phyloP scores from a whole-genome alignment of 192 early-diverging fungal genomes.

The Podila epigama region DNA sequence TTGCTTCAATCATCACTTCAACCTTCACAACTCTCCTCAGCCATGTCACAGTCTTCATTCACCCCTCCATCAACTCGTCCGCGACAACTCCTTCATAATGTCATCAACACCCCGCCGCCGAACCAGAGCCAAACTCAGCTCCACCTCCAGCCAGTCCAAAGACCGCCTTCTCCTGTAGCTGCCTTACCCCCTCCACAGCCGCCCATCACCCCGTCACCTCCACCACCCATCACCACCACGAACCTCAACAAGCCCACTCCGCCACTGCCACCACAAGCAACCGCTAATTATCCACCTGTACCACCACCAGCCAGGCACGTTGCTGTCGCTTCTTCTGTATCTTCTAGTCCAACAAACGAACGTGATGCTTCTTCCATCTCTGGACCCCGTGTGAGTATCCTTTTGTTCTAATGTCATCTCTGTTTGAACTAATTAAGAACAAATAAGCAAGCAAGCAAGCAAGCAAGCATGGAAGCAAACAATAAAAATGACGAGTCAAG shows the following conservation, averaged over 20 bases:
- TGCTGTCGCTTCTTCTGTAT: not conserved
- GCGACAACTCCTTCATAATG: conserved; percentile 46
- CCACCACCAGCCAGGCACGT: not conserved
- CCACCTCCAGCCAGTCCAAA: conserved; percentile 21
- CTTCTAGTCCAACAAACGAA: conserved; percentile 28
- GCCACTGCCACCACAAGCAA: conserved; percentile 2
- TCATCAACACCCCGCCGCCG: conserved; percentile 41
- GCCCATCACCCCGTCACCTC: conserved; percentile 21
- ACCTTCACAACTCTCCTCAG: conserved; percentile 8
- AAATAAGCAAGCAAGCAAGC: no score
- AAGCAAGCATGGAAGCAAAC: no score
- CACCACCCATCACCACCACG: conserved; percentile 38
- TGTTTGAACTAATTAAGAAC: not conserved
- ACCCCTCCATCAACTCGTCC: conserved; percentile 44
- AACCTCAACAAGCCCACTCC: conserved; percentile 28
- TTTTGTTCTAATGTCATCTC: not conserved
- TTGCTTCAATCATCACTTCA: not conserved
- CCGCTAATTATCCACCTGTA: conserved; percentile 32
- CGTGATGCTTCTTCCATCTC: conserved; percentile 24
- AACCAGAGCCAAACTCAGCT: conserved; percentile 36
- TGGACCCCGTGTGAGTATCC: conserved; percentile 12
- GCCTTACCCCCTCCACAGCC: conserved; percentile 8
- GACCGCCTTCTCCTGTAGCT: conserved; percentile 14
- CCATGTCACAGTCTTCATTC: conserved; percentile 30
- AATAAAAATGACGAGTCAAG: no score